Percentiles rank a stretch among this genome's conserved stretches.
Conservation (phyloP, 148 eudicot species). For the Persicaria maculosa region DNA sequence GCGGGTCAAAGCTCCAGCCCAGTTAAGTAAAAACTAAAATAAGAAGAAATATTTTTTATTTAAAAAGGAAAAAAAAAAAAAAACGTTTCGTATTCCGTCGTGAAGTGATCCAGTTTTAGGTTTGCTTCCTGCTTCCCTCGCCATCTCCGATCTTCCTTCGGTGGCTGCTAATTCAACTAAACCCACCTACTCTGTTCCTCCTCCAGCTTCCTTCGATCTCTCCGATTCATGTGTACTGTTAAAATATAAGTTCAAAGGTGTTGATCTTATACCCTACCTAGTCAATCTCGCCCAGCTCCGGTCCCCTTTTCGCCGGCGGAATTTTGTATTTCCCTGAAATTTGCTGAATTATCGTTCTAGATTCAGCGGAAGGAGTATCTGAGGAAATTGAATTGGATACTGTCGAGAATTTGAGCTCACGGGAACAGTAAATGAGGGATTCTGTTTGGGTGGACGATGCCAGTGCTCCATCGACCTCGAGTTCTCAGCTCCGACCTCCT, state of each 20-base stretch:
- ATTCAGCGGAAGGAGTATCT: neutral
- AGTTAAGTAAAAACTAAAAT: neutral
- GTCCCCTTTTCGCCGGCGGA: neutral
- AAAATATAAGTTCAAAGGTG: neutral
- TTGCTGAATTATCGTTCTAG: neutral
- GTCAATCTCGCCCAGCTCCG: neutral
- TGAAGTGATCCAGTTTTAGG: conserved; percentile 4
- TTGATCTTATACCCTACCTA: neutral
- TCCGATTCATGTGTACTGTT: neutral
- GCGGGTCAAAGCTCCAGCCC: neutral
- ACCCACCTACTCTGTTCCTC: neutral
- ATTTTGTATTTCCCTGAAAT: neutral
- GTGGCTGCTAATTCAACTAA: neutral
- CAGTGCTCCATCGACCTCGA: conserved; percentile 33
- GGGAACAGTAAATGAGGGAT: conserved; percentile 32
- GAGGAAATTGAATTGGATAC: neutral
- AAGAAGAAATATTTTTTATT: neutral
- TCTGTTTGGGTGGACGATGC: conserved; percentile 44
- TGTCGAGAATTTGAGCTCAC: neutral
- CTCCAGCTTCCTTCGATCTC: neutral
- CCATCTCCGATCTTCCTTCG: conserved; percentile 3
- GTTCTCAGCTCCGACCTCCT: conserved; percentile 22
- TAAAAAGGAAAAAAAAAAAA: neutral
- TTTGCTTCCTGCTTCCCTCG: neutral
- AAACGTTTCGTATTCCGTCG: neutral